phyloP scores from a whole-genome alignment of 78 protist species.

The Chrysochromulina parva region DNA sequence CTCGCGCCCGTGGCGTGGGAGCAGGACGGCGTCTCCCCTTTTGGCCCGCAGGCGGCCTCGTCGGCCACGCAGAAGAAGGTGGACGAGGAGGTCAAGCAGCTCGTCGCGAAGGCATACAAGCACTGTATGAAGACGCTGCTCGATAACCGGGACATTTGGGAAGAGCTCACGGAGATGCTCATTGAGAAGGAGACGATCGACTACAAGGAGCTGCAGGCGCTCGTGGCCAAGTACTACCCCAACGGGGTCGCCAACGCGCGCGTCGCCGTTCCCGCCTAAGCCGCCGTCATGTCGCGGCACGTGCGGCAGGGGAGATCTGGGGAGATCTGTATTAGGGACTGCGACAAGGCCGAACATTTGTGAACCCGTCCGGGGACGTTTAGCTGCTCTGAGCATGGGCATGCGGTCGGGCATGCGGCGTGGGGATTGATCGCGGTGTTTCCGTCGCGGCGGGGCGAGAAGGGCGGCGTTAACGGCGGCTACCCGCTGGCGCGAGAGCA shows the following conservation, averaged over 20 bases:
- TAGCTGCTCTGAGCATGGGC: too few relatives aligned
- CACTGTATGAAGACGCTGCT: background rate
- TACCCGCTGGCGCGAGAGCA: too few relatives aligned
- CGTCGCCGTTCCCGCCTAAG: background rate
- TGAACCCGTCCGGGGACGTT: too few relatives aligned
- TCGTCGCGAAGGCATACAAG: background rate
- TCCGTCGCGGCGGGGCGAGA: too few relatives aligned
- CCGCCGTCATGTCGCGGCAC: background rate
- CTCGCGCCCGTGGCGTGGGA: background rate
- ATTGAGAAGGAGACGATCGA: constrained; percentile 54
- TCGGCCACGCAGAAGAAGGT: background rate
- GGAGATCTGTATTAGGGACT: too few relatives aligned
- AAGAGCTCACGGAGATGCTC: constrained; percentile 37
- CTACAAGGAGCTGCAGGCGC: constrained; percentile 24
- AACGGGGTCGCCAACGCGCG: background rate
- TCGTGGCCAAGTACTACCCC: constrained; percentile 11
- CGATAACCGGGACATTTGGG: background rate
- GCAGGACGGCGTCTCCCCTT: background rate
- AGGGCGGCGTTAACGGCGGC: too few relatives aligned
- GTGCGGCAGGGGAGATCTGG: too few relatives aligned
- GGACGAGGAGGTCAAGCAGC: background rate
- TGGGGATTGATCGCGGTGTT: too few relatives aligned
- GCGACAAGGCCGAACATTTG: too few relatives aligned
- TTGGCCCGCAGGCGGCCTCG: constrained; percentile 32
- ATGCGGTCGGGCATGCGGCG: too few relatives aligned